Evolutionary conservation across 352 stramenopile species (phyloP).

Genomic region (Globisporangium solare): DNA sequence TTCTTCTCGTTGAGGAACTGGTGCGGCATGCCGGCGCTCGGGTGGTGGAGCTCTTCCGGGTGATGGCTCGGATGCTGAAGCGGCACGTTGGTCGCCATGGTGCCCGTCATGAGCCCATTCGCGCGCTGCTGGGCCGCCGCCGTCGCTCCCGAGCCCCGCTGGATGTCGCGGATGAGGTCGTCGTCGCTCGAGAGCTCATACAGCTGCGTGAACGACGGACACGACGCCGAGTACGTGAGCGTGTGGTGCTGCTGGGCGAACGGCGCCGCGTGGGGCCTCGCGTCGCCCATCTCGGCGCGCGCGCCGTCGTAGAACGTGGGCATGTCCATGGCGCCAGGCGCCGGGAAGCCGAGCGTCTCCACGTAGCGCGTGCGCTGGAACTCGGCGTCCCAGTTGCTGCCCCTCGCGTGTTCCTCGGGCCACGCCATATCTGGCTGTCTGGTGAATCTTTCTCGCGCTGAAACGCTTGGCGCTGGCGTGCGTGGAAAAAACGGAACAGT

Average conservation of each 20-base stretch:
- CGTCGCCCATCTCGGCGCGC: background rate
- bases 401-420: constrained; percentile 8
- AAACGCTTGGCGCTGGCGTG: background rate
- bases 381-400: constrained; percentile 13
- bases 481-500: too few relatives aligned
- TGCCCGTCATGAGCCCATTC: constrained; percentile 1
- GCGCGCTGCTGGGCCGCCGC: background rate
- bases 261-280: background rate
- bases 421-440: constrained; percentile 10
- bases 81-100: constrained; percentile 5
- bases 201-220: constrained; percentile 63
- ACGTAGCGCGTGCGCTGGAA: constrained; percentile 13
- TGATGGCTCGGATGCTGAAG: constrained; percentile 1
- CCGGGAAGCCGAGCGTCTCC: background rate
- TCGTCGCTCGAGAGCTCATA: constrained; percentile 50
- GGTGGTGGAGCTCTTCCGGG: background rate
- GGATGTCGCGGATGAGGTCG: constrained; percentile 40
- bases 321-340: background rate
- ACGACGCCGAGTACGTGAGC: constrained; percentile 70
- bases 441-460: background rate
- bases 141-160: background rate
- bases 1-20: constrained; percentile 28
- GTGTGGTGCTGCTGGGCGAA: constrained; percentile 6
- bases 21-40: constrained; percentile 1
- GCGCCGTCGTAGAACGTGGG: too few relatives aligned